Base-by-base conservation (phyloP, 2,329 filamentous ascomycete species). In the Xylaria sp. region DNA sequence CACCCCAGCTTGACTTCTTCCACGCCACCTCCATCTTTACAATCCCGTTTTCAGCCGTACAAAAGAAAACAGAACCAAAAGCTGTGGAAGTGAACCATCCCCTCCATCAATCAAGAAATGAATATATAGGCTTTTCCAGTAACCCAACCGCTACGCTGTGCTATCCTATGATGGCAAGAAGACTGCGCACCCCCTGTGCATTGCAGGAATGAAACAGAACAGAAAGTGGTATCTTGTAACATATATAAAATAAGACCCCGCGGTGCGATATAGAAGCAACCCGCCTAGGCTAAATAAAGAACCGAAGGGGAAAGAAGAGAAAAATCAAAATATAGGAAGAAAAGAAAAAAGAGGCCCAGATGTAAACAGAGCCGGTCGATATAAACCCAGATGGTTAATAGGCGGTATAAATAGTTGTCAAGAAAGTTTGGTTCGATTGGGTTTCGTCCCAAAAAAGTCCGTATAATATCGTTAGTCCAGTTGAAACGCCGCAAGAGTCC, bases 161-260 rank as follows among this genome's bases (percentile, higher is more conserved):
- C 49, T 65, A 53, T 63, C 58, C 59, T 38, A 60, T 57, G 28
- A 58, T 59, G 38, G 31, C 62, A 62, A 70, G 58, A 63, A 62
- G 61, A 38, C 63, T 57, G 62, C 28, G 42, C 64, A 65, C 66
- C 59, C 63, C 67, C 46, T 53, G 49, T 65, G 40, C 69, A 68
- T 71, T 69, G 57, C 66, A 68, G 36, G 33, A 70, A 72, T 67
- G 20, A 61, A 68, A 60, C 9, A 49, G 53, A 66, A 69, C 51
- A 62, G 63, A 65, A 75, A 75, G 67, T 77, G 75, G 75, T 77
- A 77, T 77, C 75, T 75, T 73, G 63, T 65, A 72, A 63, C 31
- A 61, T 65, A 73, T 68, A 59, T 73, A 65, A 75, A 69, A 46
- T 56, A 65, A 64, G n/a, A 26, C 26, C 38, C 54, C 11, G 59